Evolutionary conservation across 257 asterid genomes (phyloP), one percentile per base, ranked within the genome.

Genomic region (Jacaranda mimosifolia): DNA sequence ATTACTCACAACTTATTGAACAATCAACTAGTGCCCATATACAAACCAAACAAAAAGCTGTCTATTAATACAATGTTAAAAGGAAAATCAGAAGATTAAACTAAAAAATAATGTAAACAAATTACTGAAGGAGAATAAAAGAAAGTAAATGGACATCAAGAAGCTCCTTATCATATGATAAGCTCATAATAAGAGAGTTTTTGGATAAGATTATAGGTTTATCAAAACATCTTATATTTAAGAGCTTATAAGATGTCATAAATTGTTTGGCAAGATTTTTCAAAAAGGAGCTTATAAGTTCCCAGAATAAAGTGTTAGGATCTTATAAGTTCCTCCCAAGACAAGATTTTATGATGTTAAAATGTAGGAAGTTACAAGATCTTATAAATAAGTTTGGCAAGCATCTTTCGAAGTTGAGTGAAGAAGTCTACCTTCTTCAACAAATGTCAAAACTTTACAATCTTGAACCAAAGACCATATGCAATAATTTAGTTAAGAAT

Each of bases 141-240:
- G 65, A 57, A 35, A 64, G 58, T 59, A 77, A 56, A 71, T 55
- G 32, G 76, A 66, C 62, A 74, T 21, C 51, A 66, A 17, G 70
- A 66, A 52, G 49, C 40, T 48, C 74, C 46, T 3, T 53, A 53
- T 45, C 70, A n/a, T 18, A 42, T 62, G 58, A 72, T 49, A 19
- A 46, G 66, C 63, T 55, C 3, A 14, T 14, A 52, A 52, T 11
- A 12, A 15, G 21, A 26, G 32, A 26, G 32, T 26, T 1, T 2
- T 26, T 26, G 32, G 32, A 26, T 26, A 26, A 26, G 32, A 26
- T 26, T 26, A 26, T 26, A 26, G 32, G 32, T 0, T 26, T 26
- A 26, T 26, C 32, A 26, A 26, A 26, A 26, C 32, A 26, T 26
- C 32, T 26, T 26, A 26, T 26, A 26, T 26, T 26, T 26, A 26